Conservation (phyloP, 2,329 filamentous ascomycete species). For the Microthyrium microscopicum region DNA sequence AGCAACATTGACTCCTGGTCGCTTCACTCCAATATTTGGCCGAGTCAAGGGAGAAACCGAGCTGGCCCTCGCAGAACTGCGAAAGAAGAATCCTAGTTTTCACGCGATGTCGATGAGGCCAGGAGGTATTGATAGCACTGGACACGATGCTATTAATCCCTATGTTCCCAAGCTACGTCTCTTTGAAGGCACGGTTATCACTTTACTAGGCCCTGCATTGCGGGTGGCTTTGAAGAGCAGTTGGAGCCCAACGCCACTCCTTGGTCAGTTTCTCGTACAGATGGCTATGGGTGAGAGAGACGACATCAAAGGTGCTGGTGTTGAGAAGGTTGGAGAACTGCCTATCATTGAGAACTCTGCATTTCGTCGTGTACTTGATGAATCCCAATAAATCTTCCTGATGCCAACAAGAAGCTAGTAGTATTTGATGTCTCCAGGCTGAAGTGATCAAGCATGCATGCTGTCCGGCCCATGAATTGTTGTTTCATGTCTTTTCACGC, state of each 20-base stretch:
- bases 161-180: constrained; percentile 16
- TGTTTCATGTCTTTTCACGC: too few relatives aligned
- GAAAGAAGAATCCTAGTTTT: constrained; percentile 29
- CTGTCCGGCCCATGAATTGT: too few relatives aligned
- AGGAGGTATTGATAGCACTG: constrained; percentile 36
- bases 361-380: too few relatives aligned
- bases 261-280: constrained; percentile 31
- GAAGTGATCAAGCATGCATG: too few relatives aligned
- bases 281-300: constrained; percentile 32
- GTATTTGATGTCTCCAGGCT: too few relatives aligned
- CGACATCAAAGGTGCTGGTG: constrained; percentile 20
- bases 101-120: constrained; percentile 42
- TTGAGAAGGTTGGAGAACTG: too few relatives aligned
- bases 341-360: too few relatives aligned
- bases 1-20: constrained; percentile 39
- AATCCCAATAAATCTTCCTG: too few relatives aligned
- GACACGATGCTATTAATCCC: constrained; percentile 24
- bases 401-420: too few relatives aligned
- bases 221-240: constrained; percentile 16
- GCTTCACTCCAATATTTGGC: constrained; percentile 41
- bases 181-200: constrained; percentile 11
- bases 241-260: constrained; percentile 28
- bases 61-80: constrained; percentile 36
- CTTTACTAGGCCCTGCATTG: constrained; percentile 14
- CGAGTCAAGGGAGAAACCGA: constrained; percentile 54